Evolutionary conservation across 495 filamentous ascomycete species (phyloP).

Genomic region (Stereocaulon alpinum): DNA sequence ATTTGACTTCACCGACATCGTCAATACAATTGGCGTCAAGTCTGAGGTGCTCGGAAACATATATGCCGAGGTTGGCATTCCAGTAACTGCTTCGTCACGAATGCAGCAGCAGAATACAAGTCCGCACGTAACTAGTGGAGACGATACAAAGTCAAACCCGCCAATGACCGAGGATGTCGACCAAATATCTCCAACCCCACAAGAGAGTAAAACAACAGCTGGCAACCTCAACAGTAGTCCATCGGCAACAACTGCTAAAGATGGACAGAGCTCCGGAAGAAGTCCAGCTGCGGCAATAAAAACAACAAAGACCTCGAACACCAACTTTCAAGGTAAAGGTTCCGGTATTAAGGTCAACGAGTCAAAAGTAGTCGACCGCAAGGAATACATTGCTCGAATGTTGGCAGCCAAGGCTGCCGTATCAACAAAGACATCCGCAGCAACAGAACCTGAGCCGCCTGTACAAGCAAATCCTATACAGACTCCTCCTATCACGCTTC

Average conservation of each 20-base stretch:
- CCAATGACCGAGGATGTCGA: not conserved
- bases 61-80: conserved; percentile 55
- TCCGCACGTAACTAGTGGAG: not conserved
- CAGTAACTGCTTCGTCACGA: conserved; percentile 22
- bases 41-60: conserved; percentile 48
- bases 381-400: conserved; percentile 65
- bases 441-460: not conserved
- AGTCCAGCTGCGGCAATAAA: not conserved
- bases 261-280: not conserved
- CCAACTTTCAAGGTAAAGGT: not conserved
- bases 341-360: conserved; percentile 15
- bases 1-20: conserved; percentile 55
- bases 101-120: conserved; percentile 6
- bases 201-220: not conserved
- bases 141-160: not conserved
- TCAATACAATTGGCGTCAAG: conserved; percentile 58
- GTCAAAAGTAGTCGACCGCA: conserved; percentile 53
- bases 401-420: conserved; percentile 45
- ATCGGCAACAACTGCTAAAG: not conserved
- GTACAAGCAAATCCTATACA: not conserved
- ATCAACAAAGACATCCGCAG: conserved; percentile 12
- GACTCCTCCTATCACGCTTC: not conserved
- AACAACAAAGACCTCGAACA: not conserved
- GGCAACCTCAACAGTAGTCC: not conserved
- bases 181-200: not conserved